Base-by-base conservation (phyloP, 257 asterid genomes). In the Solanum corneliomulleri region DNA sequence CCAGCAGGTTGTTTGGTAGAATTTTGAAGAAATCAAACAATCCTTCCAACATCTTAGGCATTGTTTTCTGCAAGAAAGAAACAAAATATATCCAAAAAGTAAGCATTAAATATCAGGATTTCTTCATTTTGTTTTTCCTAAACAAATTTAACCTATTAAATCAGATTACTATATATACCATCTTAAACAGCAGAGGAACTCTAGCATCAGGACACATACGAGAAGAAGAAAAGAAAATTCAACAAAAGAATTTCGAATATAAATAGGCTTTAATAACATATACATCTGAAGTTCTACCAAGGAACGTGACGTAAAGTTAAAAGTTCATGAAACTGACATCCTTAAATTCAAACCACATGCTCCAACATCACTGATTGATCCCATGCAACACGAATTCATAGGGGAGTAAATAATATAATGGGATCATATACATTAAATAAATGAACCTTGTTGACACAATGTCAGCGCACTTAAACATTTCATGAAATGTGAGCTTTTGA, bases 31-130 rank as follows among this genome's bases (percentile, higher is more conserved):
- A 94, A 91, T 94, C 99, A 83, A 91, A 91, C 33, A 92, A 88
- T 86, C 98, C 98, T 87, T 91, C 99, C 86, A 91, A 86, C 74
- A 91, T 94, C 86, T 64, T 85, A 69, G 98, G 97, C 91, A 96
- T 88, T 72, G 94, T 92, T 80, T 94, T 91, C 99, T 96, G 98
- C 95, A 92, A 93, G 84, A 91, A 78, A 87, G 89, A 44, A 89
- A 56, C 25, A 56, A 35, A 77, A 20, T 76, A 70, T 44, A 88
- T 41, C 56, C 74, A 84, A 85, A 88, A 85, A 86, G 89, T 89
- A 83, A 89, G 90, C 31, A 84, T 84, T 68, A 82, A 58, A 87
- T 15, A 64, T 31, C 39, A 27, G 66, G 27, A 45, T 80, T 47
- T 47, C 42, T 18, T 25, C 85, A 80, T 47, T 47, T 80, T 9